Percentiles rank a stretch among this genome's conserved stretches.
Evolutionary conservation across 78 protist genomes (phyloP).

Genomic region (slime mould (Dictyostelium discoideum)): dicty_2.7 NC_007088.5:4045001-4045500

Average conservation of each 20-base stretch:
- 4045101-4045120: slow-evolving; percentile 52
- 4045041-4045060: slow-evolving; percentile 62
- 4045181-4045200: slow-evolving; percentile 66
- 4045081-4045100: slow-evolving; percentile 34
- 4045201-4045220: slow-evolving; percentile 65
- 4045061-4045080: slow-evolving; percentile 53
- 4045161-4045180: slow-evolving; percentile 40
- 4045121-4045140: slow-evolving; percentile 61
- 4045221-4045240: slow-evolving; percentile 56
- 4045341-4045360: background rate
- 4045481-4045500: slow-evolving; percentile 71
- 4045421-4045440: slow-evolving; percentile 70
- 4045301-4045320: background rate
- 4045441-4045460: slow-evolving; percentile 5
- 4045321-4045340: background rate
- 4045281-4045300: slow-evolving; percentile 5
- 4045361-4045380: slow-evolving; percentile 56
- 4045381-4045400: slow-evolving; percentile 73
- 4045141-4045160: slow-evolving; percentile 61
- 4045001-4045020: slow-evolving; percentile 70
- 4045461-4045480: slow-evolving; percentile 47
- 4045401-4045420: slow-evolving; percentile 68
- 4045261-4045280: background rate
- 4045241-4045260: slow-evolving; percentile 54
- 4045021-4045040: slow-evolving; percentile 70